phyloP scores from a whole-genome alignment of 768 basidiomycete species.

The Clitopilus passeckerianus region DNA sequence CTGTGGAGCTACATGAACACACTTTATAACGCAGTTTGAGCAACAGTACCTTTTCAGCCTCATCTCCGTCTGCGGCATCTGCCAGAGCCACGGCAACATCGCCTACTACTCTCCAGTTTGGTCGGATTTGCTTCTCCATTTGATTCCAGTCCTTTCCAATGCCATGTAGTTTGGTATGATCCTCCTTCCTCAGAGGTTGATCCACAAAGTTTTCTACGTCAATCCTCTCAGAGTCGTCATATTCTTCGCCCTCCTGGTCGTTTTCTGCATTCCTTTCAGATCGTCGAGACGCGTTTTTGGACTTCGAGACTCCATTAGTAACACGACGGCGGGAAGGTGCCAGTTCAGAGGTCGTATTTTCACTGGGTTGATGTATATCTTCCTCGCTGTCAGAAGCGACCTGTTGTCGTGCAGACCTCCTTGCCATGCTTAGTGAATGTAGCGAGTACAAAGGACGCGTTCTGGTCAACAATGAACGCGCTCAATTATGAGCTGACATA shows the following conservation, averaged over 20 bases:
- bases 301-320: background rate
- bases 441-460: background rate
- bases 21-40: background rate
- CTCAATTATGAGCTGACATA: background rate
- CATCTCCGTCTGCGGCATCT: constrained; percentile 52
- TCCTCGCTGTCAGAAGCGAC: constrained; percentile 62
- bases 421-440: background rate
- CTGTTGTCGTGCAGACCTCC: constrained; percentile 33
- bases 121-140: constrained; percentile 45
- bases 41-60: constrained; percentile 43
- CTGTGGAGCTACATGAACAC: constrained; percentile 24
- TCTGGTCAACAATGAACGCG: background rate
- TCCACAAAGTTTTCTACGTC: constrained; percentile 59
- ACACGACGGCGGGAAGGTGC: background rate
- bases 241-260: constrained; percentile 26
- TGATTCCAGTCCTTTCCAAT: constrained; percentile 59
- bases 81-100: constrained; percentile 56
- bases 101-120: constrained; percentile 39
- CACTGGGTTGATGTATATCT: constrained; percentile 25
- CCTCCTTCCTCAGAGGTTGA: constrained; percentile 57
- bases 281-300: constrained; percentile 7
- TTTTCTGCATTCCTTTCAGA: constrained; percentile 14
- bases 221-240: constrained; percentile 48
- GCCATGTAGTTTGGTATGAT: constrained; percentile 49
- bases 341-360: constrained; percentile 29